Percentiles rank a stretch among this genome's conserved stretches.
phyloP scores from a whole-genome alignment of 805 yeast species.

The Saccharomycopsis selenospora region DNA sequence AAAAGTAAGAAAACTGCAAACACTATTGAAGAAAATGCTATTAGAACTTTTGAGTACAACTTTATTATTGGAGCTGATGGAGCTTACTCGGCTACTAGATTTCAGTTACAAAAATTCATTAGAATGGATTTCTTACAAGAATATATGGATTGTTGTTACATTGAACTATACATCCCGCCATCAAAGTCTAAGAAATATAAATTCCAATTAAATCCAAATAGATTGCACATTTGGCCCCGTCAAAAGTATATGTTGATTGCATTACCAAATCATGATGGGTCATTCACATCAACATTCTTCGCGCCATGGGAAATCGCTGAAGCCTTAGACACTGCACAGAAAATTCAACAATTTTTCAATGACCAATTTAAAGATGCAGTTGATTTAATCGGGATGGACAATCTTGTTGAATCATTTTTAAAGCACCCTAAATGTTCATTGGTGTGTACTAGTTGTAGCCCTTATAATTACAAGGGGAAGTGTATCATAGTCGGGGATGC shows the following conservation, averaged over 20 bases:
- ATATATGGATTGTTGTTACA: slow-evolving; percentile 75
- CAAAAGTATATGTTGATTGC: slow-evolving; percentile 84
- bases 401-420: slow-evolving; percentile 42
- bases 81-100: slow-evolving; percentile 65
- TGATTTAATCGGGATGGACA: slow-evolving; percentile 53
- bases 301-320: slow-evolving; percentile 70
- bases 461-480: slow-evolving; percentile 58
- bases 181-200: slow-evolving; percentile 28
- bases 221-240: slow-evolving; percentile 91
- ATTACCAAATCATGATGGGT: slow-evolving; percentile 74
- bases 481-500: slow-evolving; percentile 83
- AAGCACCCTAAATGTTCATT: slow-evolving; percentile 71
- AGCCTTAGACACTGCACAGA: slow-evolving; percentile 36
- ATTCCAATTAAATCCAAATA: slow-evolving; percentile 60
- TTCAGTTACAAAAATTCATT: slow-evolving; percentile 55
- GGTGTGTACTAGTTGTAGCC: slow-evolving; percentile 60
- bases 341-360: slow-evolving; percentile 47
- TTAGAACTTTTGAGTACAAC: slow-evolving; percentile 34
- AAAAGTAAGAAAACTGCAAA: slow-evolving; percentile 8
- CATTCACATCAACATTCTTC: slow-evolving; percentile 85
- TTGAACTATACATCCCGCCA: slow-evolving; percentile 74
- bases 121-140: slow-evolving; percentile 69
- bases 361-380: slow-evolving; percentile 69
- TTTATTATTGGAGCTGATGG: slow-evolving; percentile 83
- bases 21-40: slow-evolving; percentile 23